Percentiles rank a stretch among this genome's conserved stretches.
Conservation (phyloP, 2,329 filamentous ascomycete genomes). For the Pseudocercospora musae region DNA sequence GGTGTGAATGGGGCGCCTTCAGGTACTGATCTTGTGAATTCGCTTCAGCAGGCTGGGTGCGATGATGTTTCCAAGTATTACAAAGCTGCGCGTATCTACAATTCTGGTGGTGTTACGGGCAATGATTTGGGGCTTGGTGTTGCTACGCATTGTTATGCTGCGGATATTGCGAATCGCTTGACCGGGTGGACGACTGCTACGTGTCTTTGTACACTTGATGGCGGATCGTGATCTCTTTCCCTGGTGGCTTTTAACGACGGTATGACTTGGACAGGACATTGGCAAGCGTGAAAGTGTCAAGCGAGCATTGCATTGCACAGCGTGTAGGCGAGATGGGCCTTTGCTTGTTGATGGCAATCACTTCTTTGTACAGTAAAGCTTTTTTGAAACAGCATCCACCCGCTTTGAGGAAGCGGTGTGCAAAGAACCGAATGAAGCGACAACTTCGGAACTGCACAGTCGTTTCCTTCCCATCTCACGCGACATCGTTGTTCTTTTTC, state of each 20-base stretch:
- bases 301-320: background rate
- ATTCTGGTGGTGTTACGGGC: slow-evolving; percentile 41
- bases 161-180: slow-evolving; percentile 52
- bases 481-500: background rate
- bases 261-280: background rate
- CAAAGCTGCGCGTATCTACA: slow-evolving; percentile 51
- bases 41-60: slow-evolving; percentile 33
- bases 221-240: background rate
- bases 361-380: background rate
- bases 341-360: too few species aligned
- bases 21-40: slow-evolving; percentile 43
- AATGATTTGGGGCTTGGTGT: slow-evolving; percentile 46
- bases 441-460: background rate
- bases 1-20: slow-evolving; percentile 44
- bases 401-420: background rate
- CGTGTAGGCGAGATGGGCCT: background rate
- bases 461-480: background rate
- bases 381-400: background rate
- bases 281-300: background rate
- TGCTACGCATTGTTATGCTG: slow-evolving; percentile 53
- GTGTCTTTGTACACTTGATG: slow-evolving; percentile 4
- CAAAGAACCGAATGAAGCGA: background rate
- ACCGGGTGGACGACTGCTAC: slow-evolving; percentile 37
- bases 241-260: background rate
- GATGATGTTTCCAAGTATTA: slow-evolving; percentile 45